These are phyloP conservation scores for Rhodotorula taiwanensis DNA, from an alignment of 768 basidiomycete genomes.

Conservation along the genomic window DNA sequence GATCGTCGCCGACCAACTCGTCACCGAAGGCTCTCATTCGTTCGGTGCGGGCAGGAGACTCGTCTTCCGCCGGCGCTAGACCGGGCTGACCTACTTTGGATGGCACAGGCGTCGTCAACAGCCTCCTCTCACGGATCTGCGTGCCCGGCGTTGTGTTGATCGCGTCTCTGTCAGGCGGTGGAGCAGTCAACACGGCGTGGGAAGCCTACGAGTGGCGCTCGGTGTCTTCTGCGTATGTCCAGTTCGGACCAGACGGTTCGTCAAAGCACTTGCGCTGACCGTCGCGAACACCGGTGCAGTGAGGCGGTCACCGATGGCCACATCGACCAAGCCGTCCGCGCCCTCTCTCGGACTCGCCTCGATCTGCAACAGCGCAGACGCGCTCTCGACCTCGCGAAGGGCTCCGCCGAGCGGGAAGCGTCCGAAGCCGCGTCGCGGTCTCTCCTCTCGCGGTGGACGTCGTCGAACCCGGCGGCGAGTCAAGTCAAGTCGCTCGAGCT, in stretches of 20 bases:
- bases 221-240: slow-evolving; percentile 30
- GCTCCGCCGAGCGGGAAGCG: slow-evolving; percentile 29
- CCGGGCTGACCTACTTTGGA: too few relatives aligned
- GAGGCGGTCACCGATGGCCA: slow-evolving; percentile 37
- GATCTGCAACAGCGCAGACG: slow-evolving; percentile 34
- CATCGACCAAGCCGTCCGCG: slow-evolving; percentile 34
- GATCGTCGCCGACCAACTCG: slow-evolving; percentile 23
- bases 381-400: slow-evolving; percentile 28
- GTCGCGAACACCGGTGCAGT: background rate
- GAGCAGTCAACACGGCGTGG: slow-evolving; percentile 41
- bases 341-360: slow-evolving; percentile 32
- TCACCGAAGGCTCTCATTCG: slow-evolving; percentile 36
- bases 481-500: slow-evolving; percentile 36
- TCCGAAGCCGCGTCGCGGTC: slow-evolving; percentile 17
- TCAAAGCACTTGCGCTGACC: background rate
- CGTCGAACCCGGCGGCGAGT: slow-evolving; percentile 8
- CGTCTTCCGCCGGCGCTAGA: background rate
- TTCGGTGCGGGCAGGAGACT: slow-evolving; percentile 18
- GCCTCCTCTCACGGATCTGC: slow-evolving; percentile 38
- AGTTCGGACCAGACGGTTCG: background rate
- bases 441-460: slow-evolving; percentile 26
- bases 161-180: slow-evolving; percentile 39
- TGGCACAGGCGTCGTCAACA: slow-evolving; percentile 35
- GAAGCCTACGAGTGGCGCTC: slow-evolving; percentile 41
- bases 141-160: slow-evolving; percentile 41